These are phyloP conservation scores for Plectosphaerella sp. DNA, from an alignment of 2,329 filamentous ascomycete genomes.

Conservation along the genomic window DNA sequence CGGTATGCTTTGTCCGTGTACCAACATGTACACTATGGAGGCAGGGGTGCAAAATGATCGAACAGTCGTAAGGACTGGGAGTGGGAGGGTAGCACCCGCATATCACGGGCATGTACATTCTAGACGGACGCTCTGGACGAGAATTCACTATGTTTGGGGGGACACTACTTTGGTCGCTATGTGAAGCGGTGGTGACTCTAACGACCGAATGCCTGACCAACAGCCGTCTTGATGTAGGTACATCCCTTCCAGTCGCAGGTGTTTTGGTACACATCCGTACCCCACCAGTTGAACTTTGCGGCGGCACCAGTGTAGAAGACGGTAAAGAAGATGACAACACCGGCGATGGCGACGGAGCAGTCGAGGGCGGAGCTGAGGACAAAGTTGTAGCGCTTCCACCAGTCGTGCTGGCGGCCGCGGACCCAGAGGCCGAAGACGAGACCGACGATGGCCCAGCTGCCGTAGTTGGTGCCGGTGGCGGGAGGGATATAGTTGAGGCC, in stretches of 20 bases:
- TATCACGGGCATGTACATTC: not conserved
- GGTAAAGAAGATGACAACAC: constrained; percentile 27
- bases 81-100: not conserved
- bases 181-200: too few species aligned
- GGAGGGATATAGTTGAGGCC: constrained; percentile 26
- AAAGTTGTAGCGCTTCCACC: constrained; percentile 27
- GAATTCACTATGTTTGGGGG: too few species aligned
- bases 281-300: constrained; percentile 22
- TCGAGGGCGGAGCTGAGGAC: constrained; percentile 25
- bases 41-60: not conserved
- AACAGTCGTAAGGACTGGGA: not conserved
- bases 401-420: constrained; percentile 16
- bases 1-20: not conserved
- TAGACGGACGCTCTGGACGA: not conserved
- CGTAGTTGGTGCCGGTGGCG: constrained; percentile 25
- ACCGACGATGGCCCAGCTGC: constrained; percentile 23
- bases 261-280: constrained; percentile 17
- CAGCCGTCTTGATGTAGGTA: constrained; percentile 1
- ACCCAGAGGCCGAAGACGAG: constrained; percentile 20
- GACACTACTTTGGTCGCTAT: too few species aligned
- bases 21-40: not conserved
- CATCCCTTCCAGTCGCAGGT: constrained; percentile 11
- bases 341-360: constrained; percentile 23
- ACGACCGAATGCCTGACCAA: not conserved
- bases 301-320: constrained; percentile 23